Conservation (phyloP, 2,329 filamentous ascomycete genomes). For the Cladobotryum mycophilum region DNA sequence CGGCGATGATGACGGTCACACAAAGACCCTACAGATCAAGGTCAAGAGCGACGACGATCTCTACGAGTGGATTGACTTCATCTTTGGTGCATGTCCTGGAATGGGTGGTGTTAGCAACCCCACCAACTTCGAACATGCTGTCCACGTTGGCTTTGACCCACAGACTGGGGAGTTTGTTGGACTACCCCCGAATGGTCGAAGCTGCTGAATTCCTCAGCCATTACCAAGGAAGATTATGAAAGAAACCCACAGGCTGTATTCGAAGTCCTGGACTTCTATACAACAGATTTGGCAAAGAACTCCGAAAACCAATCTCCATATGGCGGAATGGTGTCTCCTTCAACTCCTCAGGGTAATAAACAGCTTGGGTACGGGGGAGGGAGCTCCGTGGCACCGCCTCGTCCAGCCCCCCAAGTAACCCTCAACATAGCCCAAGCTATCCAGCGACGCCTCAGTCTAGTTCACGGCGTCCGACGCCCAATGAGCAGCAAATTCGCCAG, state of each 20-base stretch:
- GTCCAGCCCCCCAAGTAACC: slow-evolving; percentile 47
- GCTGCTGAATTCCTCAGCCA: slow-evolving; percentile 88
- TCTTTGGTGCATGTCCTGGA: slow-evolving; percentile 91
- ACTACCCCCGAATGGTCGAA: slow-evolving; percentile 96
- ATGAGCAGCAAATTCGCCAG: slow-evolving; percentile 40
- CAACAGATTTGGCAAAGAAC: slow-evolving; percentile 72
- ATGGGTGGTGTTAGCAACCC: slow-evolving; percentile 99
- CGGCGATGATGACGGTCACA: slow-evolving; percentile 71
- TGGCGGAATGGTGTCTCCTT: slow-evolving; percentile 60
- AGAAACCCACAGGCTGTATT: slow-evolving; percentile 86
- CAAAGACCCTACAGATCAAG: slow-evolving; percentile 81
- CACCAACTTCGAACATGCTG: slow-evolving; percentile 94
- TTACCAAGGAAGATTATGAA: slow-evolving; percentile 97
- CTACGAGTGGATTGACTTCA: slow-evolving; percentile 98
- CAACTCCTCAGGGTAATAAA: slow-evolving; percentile 46
- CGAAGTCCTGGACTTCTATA: slow-evolving; percentile 80
- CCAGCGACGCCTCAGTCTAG: slow-evolving; percentile 33
- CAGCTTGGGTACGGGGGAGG: slow-evolving; percentile 53
- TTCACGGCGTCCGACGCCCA: slow-evolving; percentile 41
- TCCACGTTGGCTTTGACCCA: slow-evolving; percentile 96
- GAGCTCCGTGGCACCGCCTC: slow-evolving; percentile 59
- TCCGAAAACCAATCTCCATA: slow-evolving; percentile 65
- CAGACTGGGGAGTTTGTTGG: slow-evolving; percentile 93
- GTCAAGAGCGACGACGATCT: slow-evolving; percentile 95
- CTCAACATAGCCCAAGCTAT: slow-evolving; percentile 40